Base-by-base conservation (phyloP, 2,329 filamentous ascomycete species). In the Meredithiella fracta region DNA sequence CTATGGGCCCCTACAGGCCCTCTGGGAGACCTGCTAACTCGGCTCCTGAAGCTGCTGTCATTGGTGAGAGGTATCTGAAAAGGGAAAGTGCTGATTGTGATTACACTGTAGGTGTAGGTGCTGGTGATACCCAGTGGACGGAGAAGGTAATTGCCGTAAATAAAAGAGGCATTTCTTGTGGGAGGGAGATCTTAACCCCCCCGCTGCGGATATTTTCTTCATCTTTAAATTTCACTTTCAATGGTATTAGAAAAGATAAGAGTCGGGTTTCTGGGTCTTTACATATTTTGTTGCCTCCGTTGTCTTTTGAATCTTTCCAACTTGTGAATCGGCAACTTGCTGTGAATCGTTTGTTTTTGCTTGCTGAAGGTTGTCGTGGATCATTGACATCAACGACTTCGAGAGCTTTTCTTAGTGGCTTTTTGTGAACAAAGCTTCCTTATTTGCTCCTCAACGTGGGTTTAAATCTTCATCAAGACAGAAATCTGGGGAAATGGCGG, bases 401-500 rank as follows among this genome's bases (percentile, higher is more conserved):
- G 5, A 34, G 5, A 5, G 11, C 29, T 5, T 11, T 34, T 34
- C 29, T 34, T 34, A 5, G 29, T 5, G 29, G 29, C 29, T 34
- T 11, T 34, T 34, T 11, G 29, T 34, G 29, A 34, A 5, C 11
- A 5, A 34, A 34, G 29, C 29, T 5, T 34, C 11, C 11, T 11
- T 11, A 11, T 34, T 34, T 34, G 29, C 44, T 26, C 25, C 44
- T 25, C 17, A 26, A 8, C 44, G 11, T 23, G 20, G 40, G 20
- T n/a, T 44, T n/a, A 44, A 44, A 2, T 44, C 20, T 8, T 44
- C 11, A n/a, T 44, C 40, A n/a, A 49, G 22, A 49, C 44, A 25
- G 11, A 14, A 49, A 23, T 7, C 26, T n/a, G 9, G 17, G 70
- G 74, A 71, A 66, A 97, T 96, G 90, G 80, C 81, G 63, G 91